Percentiles rank a stretch among this genome's conserved stretches.
Evolutionary conservation across 257 asterid species (phyloP).

Genomic region (Fraxinus anomala): DNA sequence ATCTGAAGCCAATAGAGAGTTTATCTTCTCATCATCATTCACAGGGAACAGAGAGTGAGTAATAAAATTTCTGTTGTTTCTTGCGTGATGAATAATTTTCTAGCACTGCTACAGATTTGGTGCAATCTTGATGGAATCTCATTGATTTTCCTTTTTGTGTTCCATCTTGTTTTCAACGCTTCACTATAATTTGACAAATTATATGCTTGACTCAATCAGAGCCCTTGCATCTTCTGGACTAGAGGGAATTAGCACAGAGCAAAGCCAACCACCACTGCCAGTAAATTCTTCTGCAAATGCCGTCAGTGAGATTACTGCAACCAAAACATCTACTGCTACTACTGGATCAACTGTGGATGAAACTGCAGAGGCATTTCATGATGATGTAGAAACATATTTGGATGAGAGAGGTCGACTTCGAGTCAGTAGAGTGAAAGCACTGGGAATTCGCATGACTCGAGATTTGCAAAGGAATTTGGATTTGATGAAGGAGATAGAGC

Average conservation of each 20-base stretch:
- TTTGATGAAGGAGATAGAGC: conserved; percentile 82
- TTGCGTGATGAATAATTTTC: background rate
- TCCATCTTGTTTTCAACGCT: conserved; percentile 18
- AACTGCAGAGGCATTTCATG: conserved; percentile 46
- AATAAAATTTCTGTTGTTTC: background rate
- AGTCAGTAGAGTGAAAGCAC: conserved; percentile 82
- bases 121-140: conserved; percentile 12
- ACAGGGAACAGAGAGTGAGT: conserved; percentile 86
- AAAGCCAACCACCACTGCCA: conserved; percentile 43
- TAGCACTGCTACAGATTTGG: background rate
- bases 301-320: conserved; percentile 31
- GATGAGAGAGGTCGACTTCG: conserved; percentile 88
- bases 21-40: conserved; percentile 84
- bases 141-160: conserved; percentile 19
- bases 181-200: conserved; percentile 15
- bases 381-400: conserved; percentile 81
- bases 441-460: conserved; percentile 96
- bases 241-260: conserved; percentile 42
- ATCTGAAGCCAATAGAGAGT: conserved; percentile 94
- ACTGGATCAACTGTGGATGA: conserved; percentile 46
- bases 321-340: conserved; percentile 38
- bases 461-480: conserved; percentile 94
- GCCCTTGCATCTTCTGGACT: conserved; percentile 71
- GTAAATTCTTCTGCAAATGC: conserved; percentile 32
- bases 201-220: conserved; percentile 45